Base-by-base conservation (phyloP, 257 asterid genomes). In the Verbascum thapsus region DNA sequence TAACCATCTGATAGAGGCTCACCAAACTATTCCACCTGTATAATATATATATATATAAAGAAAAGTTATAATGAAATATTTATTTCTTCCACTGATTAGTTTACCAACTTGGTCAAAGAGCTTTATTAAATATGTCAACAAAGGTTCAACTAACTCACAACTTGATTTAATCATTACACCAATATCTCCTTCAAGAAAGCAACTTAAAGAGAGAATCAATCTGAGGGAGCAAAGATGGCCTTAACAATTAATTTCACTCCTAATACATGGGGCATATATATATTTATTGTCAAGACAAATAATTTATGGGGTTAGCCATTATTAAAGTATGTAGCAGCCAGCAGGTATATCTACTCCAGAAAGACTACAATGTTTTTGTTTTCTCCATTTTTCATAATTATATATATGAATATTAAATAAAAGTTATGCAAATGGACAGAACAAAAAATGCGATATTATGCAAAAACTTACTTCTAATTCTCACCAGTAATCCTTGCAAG, bases 401-500 rank as follows among this genome's bases (percentile, higher is more conserved):
- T 26, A 16, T 4, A 12, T 48, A 34, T 9, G 4, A 8, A 62
- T 35, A 45, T 20, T 16, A 48, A 7, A 53, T 10, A 15, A 26
- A 52, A 20, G 1, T 41, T 61, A 16, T 23, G 62, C 17, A 52
- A 26, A 11, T 18, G 30, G 17, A 17, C 35, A 32, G 26, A 53
- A 41, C 15, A 51, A 6, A 43, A 34, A 44, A 16, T 34, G 56
- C 18, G 54, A 62, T 43, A 23, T 26, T 41, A 10, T 20, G 49
- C 3, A 18, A 69, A 13, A 65, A 60, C 16, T 23, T 10, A 48
- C 20, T 47, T 10, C 6, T 47, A 48, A 16, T 32, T 13, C 12
- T 82, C 76, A 85, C 94, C 90, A 85, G 48, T 76, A 83, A 61
- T 83, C 88, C 71, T 77, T 83, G 74, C 95, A 86, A 63, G 95